Percentiles rank a stretch among this genome's conserved stretches.
phyloP scores from a whole-genome alignment of 108 stramenopile species.

The Pseudonitzschia multistriata region DNA sequence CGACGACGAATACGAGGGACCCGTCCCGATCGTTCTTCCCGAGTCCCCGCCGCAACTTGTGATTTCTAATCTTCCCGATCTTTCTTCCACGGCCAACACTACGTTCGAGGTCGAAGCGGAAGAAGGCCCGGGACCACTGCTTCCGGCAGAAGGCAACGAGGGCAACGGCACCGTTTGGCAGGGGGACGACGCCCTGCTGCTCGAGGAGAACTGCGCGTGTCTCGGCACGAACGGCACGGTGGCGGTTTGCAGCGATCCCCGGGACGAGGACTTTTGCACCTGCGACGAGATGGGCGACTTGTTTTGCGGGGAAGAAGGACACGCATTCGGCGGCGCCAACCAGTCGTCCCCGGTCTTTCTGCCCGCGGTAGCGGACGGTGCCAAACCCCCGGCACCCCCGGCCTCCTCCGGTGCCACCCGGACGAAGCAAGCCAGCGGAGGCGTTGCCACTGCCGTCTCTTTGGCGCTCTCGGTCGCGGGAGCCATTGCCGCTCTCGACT shows the following conservation, averaged over 20 bases:
- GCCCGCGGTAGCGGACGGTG: too few relatives aligned
- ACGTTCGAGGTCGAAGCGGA: not conserved
- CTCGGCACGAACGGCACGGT: not conserved
- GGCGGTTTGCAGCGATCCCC: not conserved
- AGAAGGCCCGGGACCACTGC: too few relatives aligned
- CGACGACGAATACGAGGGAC: not conserved
- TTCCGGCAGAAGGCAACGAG: not conserved
- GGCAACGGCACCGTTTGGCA: not conserved
- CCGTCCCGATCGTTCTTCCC: not conserved
- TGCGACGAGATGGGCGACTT: not conserved
- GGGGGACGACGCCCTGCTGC: not conserved
- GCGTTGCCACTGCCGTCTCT: too few relatives aligned
- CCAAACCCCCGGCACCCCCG: too few relatives aligned
- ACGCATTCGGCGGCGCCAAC: not conserved
- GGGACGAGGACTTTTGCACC: not conserved
- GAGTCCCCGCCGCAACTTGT: too few relatives aligned
- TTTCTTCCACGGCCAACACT: not conserved
- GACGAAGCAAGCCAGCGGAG: too few relatives aligned
- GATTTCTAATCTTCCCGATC: not conserved
- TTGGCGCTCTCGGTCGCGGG: too few relatives aligned
- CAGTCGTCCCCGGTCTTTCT: not conserved
- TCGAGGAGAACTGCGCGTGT: not conserved
- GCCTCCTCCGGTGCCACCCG: too few relatives aligned
- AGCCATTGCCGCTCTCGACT: too few relatives aligned
- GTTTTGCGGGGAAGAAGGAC: not conserved